Conservation (phyloP, 495 filamentous ascomycete genomes). For the Talaromyces thailandensis region DNA sequence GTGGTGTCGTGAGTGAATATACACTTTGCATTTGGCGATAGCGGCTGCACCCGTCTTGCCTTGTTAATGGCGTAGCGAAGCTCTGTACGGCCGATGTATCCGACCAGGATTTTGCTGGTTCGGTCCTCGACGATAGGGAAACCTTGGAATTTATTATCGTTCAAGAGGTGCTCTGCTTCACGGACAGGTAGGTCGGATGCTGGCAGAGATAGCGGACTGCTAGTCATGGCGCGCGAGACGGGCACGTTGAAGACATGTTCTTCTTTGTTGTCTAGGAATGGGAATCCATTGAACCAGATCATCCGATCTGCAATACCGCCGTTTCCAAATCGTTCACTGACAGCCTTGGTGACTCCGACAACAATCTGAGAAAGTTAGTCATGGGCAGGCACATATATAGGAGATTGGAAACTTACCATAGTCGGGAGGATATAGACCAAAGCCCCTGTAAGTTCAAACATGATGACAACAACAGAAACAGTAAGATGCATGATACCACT, state of each 20-base stretch:
- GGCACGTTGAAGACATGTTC: constrained; percentile 96
- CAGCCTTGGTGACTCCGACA: constrained; percentile 91
- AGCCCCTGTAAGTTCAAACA: constrained; percentile 95
- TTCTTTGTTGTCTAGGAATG: constrained; percentile 96
- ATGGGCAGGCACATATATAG: neutral
- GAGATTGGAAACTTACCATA: constrained; percentile 48
- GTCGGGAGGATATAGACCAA: constrained; percentile 94
- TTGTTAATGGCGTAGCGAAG: constrained; percentile 88
- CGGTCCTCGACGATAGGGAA: constrained; percentile 85
- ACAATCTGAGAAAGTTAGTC: constrained; percentile 58
- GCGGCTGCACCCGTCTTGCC: constrained; percentile 63
- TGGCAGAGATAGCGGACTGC: constrained; percentile 63
- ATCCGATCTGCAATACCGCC: constrained; percentile 96
- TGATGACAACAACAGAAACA: constrained; percentile 92
- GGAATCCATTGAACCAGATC: constrained; percentile 99
- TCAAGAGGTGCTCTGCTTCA: constrained; percentile 64
- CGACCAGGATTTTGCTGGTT: constrained; percentile 61
- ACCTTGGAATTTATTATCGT: constrained; percentile 81
- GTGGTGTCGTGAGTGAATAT: constrained; percentile 64
- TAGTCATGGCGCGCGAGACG: constrained; percentile 87
- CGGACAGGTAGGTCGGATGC: constrained; percentile 64
- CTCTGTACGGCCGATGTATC: constrained; percentile 93
- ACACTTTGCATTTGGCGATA: constrained; percentile 62
- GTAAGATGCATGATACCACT: constrained; percentile 98
- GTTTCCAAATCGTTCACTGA: constrained; percentile 84